Percentiles rank a stretch among this genome's conserved stretches.
phyloP scores from a whole-genome alignment of 192 early-diverging fungal genomes.

The Coemansia sp. region DNA sequence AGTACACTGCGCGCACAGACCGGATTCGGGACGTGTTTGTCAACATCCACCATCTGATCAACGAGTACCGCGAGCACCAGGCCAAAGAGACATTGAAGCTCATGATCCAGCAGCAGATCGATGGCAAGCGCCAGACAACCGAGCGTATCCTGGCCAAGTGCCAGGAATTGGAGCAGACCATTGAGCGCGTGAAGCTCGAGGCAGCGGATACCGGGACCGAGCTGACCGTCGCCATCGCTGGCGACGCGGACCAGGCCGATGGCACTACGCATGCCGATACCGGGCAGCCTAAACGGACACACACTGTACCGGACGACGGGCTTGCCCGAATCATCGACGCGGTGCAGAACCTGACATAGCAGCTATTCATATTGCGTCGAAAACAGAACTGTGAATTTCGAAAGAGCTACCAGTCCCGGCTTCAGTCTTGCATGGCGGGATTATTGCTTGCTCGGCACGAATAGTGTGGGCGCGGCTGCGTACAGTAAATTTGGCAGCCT shows the following conservation, averaged over 20 bases:
- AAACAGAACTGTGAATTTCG: too few relatives aligned
- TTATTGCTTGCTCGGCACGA: too few relatives aligned
- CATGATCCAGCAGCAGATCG: constrained; percentile 65
- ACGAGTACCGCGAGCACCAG: constrained; percentile 77
- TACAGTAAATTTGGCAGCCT: too few relatives aligned
- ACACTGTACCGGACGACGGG: neutral
- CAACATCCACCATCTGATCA: constrained; percentile 81
- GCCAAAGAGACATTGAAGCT: constrained; percentile 65
- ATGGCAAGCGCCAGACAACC: constrained; percentile 24
- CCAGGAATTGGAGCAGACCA: constrained; percentile 15
- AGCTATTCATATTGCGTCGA: too few relatives aligned
- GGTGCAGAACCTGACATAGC: neutral
- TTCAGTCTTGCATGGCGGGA: too few relatives aligned
- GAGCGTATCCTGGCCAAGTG: constrained; percentile 22
- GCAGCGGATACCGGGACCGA: constrained; percentile 9
- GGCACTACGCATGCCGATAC: neutral
- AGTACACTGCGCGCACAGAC: constrained; percentile 59
- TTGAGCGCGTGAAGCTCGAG: constrained; percentile 19
- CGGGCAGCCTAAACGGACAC: neutral
- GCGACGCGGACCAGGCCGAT: neutral
- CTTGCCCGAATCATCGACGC: constrained; percentile 1
- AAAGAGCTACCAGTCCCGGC: too few relatives aligned
- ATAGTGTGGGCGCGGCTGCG: too few relatives aligned
- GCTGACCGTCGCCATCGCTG: constrained; percentile 1
- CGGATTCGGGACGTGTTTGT: constrained; percentile 67